A percentile compares a stretch with the other conserved stretches of the same genome.
phyloP scores from a whole-genome alignment of 1,284 basidiomycete species.

The Malassezia sp. region DNA sequence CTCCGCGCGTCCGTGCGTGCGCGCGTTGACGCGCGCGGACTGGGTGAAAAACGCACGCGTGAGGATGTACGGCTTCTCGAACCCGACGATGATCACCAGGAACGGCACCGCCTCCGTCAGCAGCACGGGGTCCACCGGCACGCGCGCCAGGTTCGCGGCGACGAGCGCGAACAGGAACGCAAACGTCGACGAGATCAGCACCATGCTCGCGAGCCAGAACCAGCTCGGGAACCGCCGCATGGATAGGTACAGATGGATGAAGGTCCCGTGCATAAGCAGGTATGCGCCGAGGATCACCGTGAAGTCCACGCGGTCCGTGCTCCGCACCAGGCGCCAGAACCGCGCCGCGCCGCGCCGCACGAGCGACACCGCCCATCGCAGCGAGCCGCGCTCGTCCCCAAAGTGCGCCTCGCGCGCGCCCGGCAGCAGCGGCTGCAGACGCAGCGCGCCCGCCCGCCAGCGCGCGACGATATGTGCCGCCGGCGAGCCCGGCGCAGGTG shows the following conservation, averaged over 20 bases:
- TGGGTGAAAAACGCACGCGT: constrained; percentile 71
- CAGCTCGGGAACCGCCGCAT: constrained; percentile 44
- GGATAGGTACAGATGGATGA: constrained; percentile 57
- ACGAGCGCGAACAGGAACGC: constrained; percentile 79
- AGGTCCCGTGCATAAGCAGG: constrained; percentile 87
- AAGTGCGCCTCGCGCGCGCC: background rate
- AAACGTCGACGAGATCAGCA: constrained; percentile 71
- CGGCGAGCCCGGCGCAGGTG: background rate
- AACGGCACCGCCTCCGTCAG: constrained; percentile 92
- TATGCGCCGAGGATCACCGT: constrained; percentile 90
- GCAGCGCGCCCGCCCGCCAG: constrained; percentile 6
- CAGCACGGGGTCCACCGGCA: constrained; percentile 82
- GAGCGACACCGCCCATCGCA: constrained; percentile 7
- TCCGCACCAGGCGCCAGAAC: background rate
- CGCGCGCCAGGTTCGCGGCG: constrained; percentile 66
- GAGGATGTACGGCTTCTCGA: constrained; percentile 89
- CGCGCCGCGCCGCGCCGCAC: constrained; percentile 5
- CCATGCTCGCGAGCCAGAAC: constrained; percentile 56
- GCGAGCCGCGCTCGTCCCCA: too few species aligned
- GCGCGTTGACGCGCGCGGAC: constrained; percentile 54
- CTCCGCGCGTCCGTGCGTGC: constrained; percentile 17
- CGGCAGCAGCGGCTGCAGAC: constrained; percentile 2
- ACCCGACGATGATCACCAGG: constrained; percentile 92
- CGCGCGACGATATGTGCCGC: background rate
- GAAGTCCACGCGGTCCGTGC: constrained; percentile 91